Evolutionary conservation across 2,329 filamentous ascomycete genomes (phyloP), one percentile per base, ranked within the genome.

Genomic region (Niveomyces coronatus): DNA sequence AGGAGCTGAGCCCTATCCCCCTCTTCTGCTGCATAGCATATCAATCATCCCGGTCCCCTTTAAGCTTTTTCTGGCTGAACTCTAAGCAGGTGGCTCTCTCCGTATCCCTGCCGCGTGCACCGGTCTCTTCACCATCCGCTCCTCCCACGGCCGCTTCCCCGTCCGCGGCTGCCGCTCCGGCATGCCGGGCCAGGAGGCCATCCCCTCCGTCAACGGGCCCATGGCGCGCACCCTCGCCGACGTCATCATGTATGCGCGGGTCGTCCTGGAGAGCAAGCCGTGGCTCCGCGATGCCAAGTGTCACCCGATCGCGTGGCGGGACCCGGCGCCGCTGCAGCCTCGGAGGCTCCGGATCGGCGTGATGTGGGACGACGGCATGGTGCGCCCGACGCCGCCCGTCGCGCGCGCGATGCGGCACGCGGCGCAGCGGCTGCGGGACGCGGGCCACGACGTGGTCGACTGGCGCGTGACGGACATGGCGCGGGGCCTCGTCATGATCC

Each of bases 371-470:
- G 81, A 85, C 51, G 73, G 70, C 9, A 64, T 77, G 35, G 78
- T 82, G 4, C 64, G 57, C 5, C 80, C 81, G 0, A 81, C 82
- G 36, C 79, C 81, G 3, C 80, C 80, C 0, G 66, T 84, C 3
- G 57, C 64, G 0, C 65, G 77, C 5, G 78, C 74, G 1, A 53
- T 84, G 9, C 53, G 58, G 3, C 53, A 61, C 5, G 57, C 71
- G 0, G 63, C 62, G 0, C 53, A 58, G 3, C 62, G 54, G 34
- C 57, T 79, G 11, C 48, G 57, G 27, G 54, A 50, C 0, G 61
- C 65, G 0, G 70, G 68, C 1, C 62, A 77, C 46, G 65, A 72
- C 5, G 43, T 80, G 1, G 50, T 76, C 2, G 67, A 74, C 9
- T 71, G 67, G 67, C 63, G 63, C 11, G 54, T 64, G 2, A 50